Base-by-base conservation (phyloP, 371 early-diverging fungal genomes). In the Quaeritorhiza haematococci region DNA sequence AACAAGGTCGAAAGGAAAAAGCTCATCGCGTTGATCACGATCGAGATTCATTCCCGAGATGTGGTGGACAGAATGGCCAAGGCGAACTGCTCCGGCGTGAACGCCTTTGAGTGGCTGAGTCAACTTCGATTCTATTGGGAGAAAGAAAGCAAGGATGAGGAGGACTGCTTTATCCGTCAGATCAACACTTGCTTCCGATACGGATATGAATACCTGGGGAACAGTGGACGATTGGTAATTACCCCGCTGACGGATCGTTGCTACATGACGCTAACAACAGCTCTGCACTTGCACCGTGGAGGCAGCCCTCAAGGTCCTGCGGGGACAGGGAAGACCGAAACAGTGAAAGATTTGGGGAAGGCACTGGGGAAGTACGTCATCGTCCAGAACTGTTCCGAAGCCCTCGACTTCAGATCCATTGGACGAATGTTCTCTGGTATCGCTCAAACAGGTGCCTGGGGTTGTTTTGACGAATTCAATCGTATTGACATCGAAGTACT, bases 391-490 rank as follows among this genome's bases (percentile, higher is more conserved):
- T 85, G 85, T 50, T 74, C 75, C 41, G 79, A 83, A 17, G 69
- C 70, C 2, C 56, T 76, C 57, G 74, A 72, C 58, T 69, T 72
- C 53, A 68, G 73, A 48, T 59, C 70, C 1, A 76, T 85, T 32
- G 82, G 79, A 33, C 34, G 69, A 52, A 71, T 78, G 72, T 76
- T 78, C 44, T 68, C 71, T 17, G 82, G 82, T 35, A 56, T 80
- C 3, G 71, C 73, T 1, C 78, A 76, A 56, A 78, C 78, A 17
- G 78, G 79, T n/a, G 80, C 80, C 8, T 81, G 80, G 79, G 78
- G 80, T 8, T 84, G 84, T 60, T 80, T 85, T 64, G 85, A 85
- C 64, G 85, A 85, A 61, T 85, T 84, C 68, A 85, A 84, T 51
- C 72, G 85, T 21, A 73, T 84, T 50, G 78, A 76, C 33, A 64